Evolutionary conservation across 2,329 filamentous ascomycete species (phyloP).

Genomic region (Phyllosticta ampelicida): DNA sequence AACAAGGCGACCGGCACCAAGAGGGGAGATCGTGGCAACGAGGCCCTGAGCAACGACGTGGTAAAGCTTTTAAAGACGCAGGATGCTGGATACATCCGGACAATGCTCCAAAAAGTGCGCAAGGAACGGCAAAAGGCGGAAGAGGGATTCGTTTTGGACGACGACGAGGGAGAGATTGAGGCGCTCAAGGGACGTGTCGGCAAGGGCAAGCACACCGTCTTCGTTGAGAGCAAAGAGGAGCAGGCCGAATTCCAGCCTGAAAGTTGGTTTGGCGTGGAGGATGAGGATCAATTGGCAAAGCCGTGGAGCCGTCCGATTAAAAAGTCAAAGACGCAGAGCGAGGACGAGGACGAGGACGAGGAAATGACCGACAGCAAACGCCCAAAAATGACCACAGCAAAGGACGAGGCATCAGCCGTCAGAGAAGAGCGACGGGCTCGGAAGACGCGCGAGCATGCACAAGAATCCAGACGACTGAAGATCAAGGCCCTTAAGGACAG

Average conservation of each 20-base stretch:
- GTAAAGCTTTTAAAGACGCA: conserved; percentile 56
- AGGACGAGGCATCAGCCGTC: conserved; percentile 4
- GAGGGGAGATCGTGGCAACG: conserved; percentile 35
- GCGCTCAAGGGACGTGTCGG: conserved; percentile 24
- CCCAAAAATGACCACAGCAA: conserved; percentile 14
- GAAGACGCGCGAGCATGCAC: conserved; percentile 39
- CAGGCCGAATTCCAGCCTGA: conserved; percentile 31
- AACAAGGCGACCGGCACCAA: conserved; percentile 33
- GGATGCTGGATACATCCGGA: conserved; percentile 51
- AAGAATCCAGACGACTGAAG: conserved; percentile 39
- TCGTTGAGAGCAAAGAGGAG: conserved; percentile 31
- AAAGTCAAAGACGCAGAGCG: conserved; percentile 8
- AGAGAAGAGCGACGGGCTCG: conserved; percentile 22
- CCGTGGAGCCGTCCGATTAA: conserved; percentile 19
- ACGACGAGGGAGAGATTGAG: conserved; percentile 34
- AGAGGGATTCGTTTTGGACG: conserved; percentile 23
- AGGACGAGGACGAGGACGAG: conserved; percentile 15
- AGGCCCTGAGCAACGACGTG: conserved; percentile 42
- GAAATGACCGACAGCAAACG: conserved; percentile 19
- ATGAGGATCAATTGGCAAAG: conserved; percentile 17
- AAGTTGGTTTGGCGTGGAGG: conserved; percentile 29
- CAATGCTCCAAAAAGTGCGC: conserved; percentile 44
- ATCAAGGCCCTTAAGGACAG: conserved; percentile 43
- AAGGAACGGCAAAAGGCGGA: conserved; percentile 43
- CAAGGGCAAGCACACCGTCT: conserved; percentile 22